Percentiles rank a stretch among this genome's conserved stretches.
Evolutionary conservation across 1,284 basidiomycete genomes (phyloP).

Genomic region (Volvariella volvacea): DNA sequence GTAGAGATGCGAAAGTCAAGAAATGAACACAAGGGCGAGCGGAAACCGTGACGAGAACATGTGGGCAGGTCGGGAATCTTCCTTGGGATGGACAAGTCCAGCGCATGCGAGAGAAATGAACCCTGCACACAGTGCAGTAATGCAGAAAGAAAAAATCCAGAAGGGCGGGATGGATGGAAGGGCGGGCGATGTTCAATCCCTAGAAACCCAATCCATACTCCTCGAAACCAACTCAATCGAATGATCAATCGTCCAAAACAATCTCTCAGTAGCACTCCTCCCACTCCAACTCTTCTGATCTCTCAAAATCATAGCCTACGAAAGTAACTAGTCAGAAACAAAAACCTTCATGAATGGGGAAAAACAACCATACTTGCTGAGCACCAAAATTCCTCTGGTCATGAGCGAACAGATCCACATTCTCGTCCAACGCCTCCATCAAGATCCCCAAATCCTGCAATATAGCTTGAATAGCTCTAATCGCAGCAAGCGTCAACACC

Average conservation of each 20-base stretch:
- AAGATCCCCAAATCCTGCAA: conserved; percentile 80
- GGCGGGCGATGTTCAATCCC: conserved; percentile 40
- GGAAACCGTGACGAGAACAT: no score
- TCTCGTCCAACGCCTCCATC: conserved; percentile 81
- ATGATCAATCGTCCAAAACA: conserved; percentile 86
- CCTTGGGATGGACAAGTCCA: no score
- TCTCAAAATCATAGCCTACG: conserved; percentile 83
- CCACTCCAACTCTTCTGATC: conserved; percentile 92
- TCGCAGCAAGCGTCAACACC: conserved; percentile 57
- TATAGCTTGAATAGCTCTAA: conserved; percentile 76
- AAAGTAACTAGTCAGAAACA: conserved; percentile 8
- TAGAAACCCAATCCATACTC: conserved; percentile 77
- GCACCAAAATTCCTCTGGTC: conserved; percentile 91
- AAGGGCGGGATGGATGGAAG: conserved; percentile 7
- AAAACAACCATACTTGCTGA: conserved; percentile 66
- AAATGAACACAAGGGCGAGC: no score
- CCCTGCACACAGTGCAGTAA: no score
- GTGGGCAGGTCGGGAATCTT: no score
- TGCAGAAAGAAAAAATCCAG: conserved; percentile 1
- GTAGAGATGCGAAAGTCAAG: no score
- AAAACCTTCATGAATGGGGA: not conserved
- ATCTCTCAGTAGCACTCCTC: conserved; percentile 77
- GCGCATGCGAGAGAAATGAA: no score
- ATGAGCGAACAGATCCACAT: conserved; percentile 83
- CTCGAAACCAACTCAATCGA: conserved; percentile 77